A percentile compares a stretch with the other conserved stretches of the same genome.
phyloP scores from a whole-genome alignment of 495 filamentous ascomycete species.

The Podospora bellae-mahoneyi region DNA sequence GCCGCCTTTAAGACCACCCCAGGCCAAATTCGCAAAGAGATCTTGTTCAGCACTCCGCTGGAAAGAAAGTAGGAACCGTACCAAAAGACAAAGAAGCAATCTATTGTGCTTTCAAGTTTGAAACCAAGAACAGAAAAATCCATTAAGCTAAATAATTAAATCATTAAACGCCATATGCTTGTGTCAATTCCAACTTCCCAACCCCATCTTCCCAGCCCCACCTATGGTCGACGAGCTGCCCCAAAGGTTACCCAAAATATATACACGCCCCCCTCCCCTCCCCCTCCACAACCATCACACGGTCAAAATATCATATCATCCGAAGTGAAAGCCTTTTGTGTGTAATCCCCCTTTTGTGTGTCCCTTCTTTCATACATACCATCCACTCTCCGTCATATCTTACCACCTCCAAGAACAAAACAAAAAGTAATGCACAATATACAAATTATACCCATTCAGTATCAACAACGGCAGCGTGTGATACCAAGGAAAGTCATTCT shows the following conservation, averaged over 20 bases:
- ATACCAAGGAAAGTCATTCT: conserved; percentile 27
- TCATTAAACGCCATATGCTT: not conserved
- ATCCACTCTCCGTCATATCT: not conserved
- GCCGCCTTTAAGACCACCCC: too few relatives aligned
- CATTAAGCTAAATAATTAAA: not conserved
- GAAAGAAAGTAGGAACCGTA: too few relatives aligned
- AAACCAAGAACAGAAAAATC: not conserved
- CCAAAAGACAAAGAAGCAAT: too few relatives aligned
- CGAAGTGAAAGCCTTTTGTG: not conserved
- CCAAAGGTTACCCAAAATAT: not conserved
- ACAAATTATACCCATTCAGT: conserved; percentile 32
- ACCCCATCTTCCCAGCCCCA: not conserved
- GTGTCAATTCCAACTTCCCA: not conserved
- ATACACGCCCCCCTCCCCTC: not conserved
- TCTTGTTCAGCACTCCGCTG: too few relatives aligned
- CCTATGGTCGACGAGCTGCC: not conserved
- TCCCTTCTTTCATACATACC: not conserved
- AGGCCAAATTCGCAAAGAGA: too few relatives aligned
- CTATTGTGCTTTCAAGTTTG: too few relatives aligned
- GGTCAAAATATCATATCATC: not conserved
- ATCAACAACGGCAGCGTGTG: conserved; percentile 32
- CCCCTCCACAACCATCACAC: not conserved
- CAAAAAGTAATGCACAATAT: conserved; percentile 32
- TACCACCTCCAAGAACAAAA: conserved; percentile 32
- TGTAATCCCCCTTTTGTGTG: not conserved